Evolutionary conservation across 768 basidiomycete genomes (phyloP).

Genomic region (Collybia mongolica): DNA sequence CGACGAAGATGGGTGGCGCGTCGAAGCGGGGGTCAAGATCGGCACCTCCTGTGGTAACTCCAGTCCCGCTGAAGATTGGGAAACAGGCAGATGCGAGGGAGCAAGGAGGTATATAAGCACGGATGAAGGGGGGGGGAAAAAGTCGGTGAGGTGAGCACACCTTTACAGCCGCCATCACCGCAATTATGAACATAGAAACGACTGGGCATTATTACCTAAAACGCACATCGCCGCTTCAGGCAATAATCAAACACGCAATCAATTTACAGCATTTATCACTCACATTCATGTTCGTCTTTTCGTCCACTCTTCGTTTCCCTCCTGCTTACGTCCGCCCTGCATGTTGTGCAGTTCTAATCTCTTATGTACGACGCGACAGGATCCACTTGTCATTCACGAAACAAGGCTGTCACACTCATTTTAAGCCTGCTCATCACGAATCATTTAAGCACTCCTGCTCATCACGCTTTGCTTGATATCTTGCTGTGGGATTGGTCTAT

Average conservation of each 20-base stretch:
- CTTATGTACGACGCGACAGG: constrained; percentile 33
- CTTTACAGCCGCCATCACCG: background rate
- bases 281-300: constrained; percentile 19
- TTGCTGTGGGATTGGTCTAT: constrained; percentile 15
- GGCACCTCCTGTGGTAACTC: constrained; percentile 1
- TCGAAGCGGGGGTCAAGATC: constrained; percentile 9
- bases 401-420: constrained; percentile 41
- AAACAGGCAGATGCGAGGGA: background rate
- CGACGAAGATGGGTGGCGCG: background rate
- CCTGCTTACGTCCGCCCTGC: background rate
- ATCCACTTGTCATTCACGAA: constrained; percentile 50
- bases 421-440: constrained; percentile 19
- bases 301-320: background rate
- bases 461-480: constrained; percentile 8
- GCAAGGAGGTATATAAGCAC: background rate
- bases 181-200: constrained; percentile 26
- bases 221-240: background rate
- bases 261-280: constrained; percentile 13
- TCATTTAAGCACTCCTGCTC: constrained; percentile 12
- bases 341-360: constrained; percentile 2
- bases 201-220: constrained; percentile 11
- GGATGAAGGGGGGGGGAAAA: background rate
- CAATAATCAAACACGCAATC: constrained; percentile 10
- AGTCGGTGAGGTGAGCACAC: constrained; percentile 4
- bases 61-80: constrained; percentile 2